Percentiles rank a stretch among this genome's conserved stretches.
phyloP scores from a whole-genome alignment of 345 rosid species.

The Salix koriyanagi region DNA sequence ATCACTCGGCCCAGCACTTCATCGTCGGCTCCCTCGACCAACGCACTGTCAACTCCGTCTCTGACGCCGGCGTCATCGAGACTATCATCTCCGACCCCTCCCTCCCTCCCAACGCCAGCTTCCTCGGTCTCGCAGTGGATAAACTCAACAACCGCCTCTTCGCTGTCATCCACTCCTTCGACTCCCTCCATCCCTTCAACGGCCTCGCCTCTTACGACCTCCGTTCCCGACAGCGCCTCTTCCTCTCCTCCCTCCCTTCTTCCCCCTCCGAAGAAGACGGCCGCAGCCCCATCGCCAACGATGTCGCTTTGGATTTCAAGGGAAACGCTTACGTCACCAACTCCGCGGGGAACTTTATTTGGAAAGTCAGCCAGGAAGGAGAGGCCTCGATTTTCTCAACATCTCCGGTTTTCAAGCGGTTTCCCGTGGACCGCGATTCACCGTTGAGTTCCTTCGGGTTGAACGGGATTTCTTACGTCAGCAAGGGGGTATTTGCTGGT shows the following conservation, averaged over 20 bases:
- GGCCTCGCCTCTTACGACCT: constrained; percentile 91
- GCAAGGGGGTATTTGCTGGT: constrained; percentile 78
- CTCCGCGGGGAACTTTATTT: constrained; percentile 68
- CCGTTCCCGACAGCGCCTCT: constrained; percentile 40
- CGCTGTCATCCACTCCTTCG: constrained; percentile 42
- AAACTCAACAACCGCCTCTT: constrained; percentile 52
- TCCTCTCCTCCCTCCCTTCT: constrained; percentile 33
- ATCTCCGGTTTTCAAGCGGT: constrained; percentile 44
- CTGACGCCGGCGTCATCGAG: constrained; percentile 72
- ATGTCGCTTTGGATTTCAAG: constrained; percentile 59
- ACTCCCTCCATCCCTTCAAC: constrained; percentile 64
- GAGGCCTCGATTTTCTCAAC: constrained; percentile 62
- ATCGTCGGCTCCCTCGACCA: constrained; percentile 63
- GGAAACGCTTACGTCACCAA: constrained; percentile 89
- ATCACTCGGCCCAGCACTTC: constrained; percentile 69
- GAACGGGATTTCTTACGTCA: constrained; percentile 69
- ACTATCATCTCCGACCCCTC: constrained; percentile 48
- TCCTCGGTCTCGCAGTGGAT: constrained; percentile 63
- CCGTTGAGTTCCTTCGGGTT: constrained; percentile 49
- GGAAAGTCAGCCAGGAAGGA: constrained; percentile 68
- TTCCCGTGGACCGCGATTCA: constrained; percentile 36
- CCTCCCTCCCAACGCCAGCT: constrained; percentile 55
- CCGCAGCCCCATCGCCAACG: constrained; percentile 51
- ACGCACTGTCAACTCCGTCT: constrained; percentile 60
- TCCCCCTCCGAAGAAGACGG: not conserved